These are phyloP conservation scores for Elaeis guineensis DNA, from an alignment of 176 grass and related monocot genomes.

Conservation along the genomic window DNA sequence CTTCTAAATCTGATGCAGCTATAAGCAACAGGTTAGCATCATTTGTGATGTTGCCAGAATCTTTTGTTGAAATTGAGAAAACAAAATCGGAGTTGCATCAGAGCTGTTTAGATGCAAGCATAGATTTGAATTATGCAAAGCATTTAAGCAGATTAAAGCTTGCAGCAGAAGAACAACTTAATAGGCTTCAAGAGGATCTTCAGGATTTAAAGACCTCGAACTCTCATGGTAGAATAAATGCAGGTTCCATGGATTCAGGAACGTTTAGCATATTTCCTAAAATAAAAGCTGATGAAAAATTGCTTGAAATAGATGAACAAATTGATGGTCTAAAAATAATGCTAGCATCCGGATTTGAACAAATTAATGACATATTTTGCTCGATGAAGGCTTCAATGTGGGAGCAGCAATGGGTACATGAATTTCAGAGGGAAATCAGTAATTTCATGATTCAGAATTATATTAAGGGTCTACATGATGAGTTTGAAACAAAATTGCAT, in stretches of 20 bases:
- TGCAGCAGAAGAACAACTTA: constrained; percentile 41
- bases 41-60: neutral
- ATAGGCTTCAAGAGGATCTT: constrained; percentile 49
- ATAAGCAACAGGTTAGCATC: neutral
- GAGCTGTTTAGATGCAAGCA: constrained; percentile 16
- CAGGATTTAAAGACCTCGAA: constrained; percentile 23
- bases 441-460: constrained; percentile 38
- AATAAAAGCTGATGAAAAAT: constrained; percentile 12
- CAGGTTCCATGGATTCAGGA: neutral
- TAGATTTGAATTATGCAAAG: constrained; percentile 17
- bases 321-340: constrained; percentile 46
- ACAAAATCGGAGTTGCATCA: constrained; percentile 6
- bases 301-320: constrained; percentile 44
- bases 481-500: constrained; percentile 56
- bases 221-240: constrained; percentile 10
- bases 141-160: constrained; percentile 19
- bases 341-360: constrained; percentile 45
- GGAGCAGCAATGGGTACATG: constrained; percentile 54
- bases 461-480: constrained; percentile 21
- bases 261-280: neutral
- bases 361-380: constrained; percentile 50
- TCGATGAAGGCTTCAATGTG: constrained; percentile 32
- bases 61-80: constrained; percentile 5
- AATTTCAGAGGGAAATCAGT: constrained; percentile 44
- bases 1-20: constrained; percentile 10